Percentiles rank a stretch among this genome's conserved stretches.
Evolutionary conservation across 345 rosid genomes (phyloP).

Genomic region (Gossypium sturtianum): DNA sequence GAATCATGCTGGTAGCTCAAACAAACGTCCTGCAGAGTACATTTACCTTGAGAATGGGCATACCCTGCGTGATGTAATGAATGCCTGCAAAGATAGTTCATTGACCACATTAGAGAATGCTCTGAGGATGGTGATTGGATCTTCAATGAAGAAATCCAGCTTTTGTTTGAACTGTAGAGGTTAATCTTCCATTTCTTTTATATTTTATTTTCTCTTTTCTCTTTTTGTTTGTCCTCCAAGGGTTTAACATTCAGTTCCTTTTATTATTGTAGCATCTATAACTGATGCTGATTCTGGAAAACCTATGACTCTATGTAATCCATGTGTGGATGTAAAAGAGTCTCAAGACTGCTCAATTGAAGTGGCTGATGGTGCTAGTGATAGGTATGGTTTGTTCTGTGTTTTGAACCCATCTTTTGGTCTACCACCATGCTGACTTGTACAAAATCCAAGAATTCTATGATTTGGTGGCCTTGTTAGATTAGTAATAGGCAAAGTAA

Average conservation of each 20-base stretch:
- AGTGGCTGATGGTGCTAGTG: slow-evolving; percentile 19
- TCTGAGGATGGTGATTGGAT: slow-evolving; percentile 42
- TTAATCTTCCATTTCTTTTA: slow-evolving; percentile 28
- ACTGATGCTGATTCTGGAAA: slow-evolving; percentile 23
- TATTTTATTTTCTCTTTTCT: neutral
- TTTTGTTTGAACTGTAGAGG: slow-evolving; percentile 89
- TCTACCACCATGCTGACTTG: neutral
- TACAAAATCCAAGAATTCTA: neutral
- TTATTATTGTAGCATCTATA: slow-evolving; percentile 37
- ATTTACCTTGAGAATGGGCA: slow-evolving; percentile 66
- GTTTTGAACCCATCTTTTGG: neutral
- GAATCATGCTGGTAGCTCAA: slow-evolving; percentile 78
- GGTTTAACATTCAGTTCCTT: slow-evolving; percentile 6
- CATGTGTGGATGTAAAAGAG: slow-evolving; percentile 44
- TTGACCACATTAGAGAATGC: slow-evolving; percentile 55
- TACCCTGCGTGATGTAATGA: slow-evolving; percentile 79
- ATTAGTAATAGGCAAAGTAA: neutral
- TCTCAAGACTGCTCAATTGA: slow-evolving; percentile 23
- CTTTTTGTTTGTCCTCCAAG: neutral
- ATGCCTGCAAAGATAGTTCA: slow-evolving; percentile 59
- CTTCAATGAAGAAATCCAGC: slow-evolving; percentile 41
- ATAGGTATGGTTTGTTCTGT: slow-evolving; percentile 27
- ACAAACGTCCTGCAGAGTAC: slow-evolving; percentile 82
- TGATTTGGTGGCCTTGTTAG: neutral
- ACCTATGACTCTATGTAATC: slow-evolving; percentile 44